Evolutionary conservation across 345 rosid genomes (phyloP).

Genomic region (Lepidium aucheri): DNA sequence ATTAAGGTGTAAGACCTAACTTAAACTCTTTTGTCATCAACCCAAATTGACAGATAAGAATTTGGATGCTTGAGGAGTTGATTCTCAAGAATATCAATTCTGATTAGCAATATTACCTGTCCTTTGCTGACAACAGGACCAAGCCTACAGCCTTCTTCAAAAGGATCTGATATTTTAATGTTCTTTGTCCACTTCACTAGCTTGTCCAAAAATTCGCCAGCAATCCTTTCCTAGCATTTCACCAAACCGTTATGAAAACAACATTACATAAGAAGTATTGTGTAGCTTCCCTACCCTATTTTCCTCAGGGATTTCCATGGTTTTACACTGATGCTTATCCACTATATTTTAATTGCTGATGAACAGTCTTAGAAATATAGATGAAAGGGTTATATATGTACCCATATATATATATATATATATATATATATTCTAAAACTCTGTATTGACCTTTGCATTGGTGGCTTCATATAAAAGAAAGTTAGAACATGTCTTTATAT

Average conservation of each 20-base stretch:
- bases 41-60: not conserved
- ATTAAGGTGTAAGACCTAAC: not conserved
- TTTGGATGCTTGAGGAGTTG: not conserved
- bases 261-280: not conserved
- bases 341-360: not conserved
- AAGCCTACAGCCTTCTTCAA: constrained; percentile 89
- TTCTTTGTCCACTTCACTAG: constrained; percentile 74
- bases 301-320: not conserved
- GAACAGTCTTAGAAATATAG: not conserved
- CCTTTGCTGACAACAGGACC: constrained; percentile 84
- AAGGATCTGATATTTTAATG: constrained; percentile 82
- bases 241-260: constrained; percentile 3
- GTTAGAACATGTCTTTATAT: not conserved
- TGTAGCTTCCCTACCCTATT: not conserved
- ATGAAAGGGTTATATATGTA: not conserved
- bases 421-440: not conserved
- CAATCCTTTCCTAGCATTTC: constrained; percentile 66
- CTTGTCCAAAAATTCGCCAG: constrained; percentile 54
- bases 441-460: not conserved
- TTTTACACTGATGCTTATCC: not conserved
- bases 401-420: no score
- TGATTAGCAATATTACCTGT: constrained; percentile 45
- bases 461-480: not conserved
- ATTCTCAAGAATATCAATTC: not conserved
- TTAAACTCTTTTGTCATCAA: not conserved